Conservation (phyloP, 208 protist genomes). For the Angomonas ambiguus region DNA sequence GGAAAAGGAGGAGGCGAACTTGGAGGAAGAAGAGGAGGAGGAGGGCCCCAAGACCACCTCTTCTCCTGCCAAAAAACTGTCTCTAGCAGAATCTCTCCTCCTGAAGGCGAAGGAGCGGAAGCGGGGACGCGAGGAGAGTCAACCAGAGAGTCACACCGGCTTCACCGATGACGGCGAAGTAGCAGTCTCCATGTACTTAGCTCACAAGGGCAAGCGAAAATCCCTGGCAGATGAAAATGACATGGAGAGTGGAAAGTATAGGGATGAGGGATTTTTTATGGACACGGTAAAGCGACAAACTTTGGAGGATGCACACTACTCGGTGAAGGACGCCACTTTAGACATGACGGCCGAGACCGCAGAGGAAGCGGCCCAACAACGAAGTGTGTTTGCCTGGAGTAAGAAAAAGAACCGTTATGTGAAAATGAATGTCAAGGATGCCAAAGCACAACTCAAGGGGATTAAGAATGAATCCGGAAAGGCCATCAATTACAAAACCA, state of each 20-base stretch:
- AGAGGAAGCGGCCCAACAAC: constrained; percentile 77
- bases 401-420: constrained; percentile 93
- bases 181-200: neutral
- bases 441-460: constrained; percentile 81
- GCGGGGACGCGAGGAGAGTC: constrained; percentile 30
- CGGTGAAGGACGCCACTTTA: constrained; percentile 84
- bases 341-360: constrained; percentile 84
- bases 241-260: constrained; percentile 50
- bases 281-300: constrained; percentile 49
- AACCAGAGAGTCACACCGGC: constrained; percentile 15
- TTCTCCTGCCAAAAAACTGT: constrained; percentile 25
- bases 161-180: constrained; percentile 25
- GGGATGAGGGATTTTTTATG: constrained; percentile 83
- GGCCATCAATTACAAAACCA: constrained; percentile 89
- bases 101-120: constrained; percentile 78
- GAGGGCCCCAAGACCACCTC: neutral
- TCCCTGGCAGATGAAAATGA: constrained; percentile 8
- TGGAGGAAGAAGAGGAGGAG: neutral
- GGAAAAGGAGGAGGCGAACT: neutral
- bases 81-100: constrained; percentile 75
- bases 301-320: constrained; percentile 79
- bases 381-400: constrained; percentile 88
- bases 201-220: constrained; percentile 7
- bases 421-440: constrained; percentile 87
- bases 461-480: constrained; percentile 92